Evolutionary conservation across 1,284 basidiomycete species (phyloP).

Genomic region (Austroboletus sp.): DNA sequence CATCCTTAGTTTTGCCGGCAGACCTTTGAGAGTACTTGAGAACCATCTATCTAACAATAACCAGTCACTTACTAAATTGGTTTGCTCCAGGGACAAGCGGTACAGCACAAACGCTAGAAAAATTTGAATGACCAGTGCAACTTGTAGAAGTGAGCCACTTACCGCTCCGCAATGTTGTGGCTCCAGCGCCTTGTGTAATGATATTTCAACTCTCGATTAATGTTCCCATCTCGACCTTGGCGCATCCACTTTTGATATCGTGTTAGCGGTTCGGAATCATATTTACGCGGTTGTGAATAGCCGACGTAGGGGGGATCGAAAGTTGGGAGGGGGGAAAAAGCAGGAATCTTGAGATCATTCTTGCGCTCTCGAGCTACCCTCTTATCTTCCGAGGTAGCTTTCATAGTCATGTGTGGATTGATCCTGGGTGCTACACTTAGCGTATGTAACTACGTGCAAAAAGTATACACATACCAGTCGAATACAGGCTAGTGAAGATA

Average conservation of each 20-base stretch:
- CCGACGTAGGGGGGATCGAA: constrained; percentile 35
- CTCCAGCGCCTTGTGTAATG: constrained; percentile 48
- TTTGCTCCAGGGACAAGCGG: constrained; percentile 44
- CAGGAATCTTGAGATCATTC: constrained; percentile 36
- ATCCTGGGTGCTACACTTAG: constrained; percentile 35
- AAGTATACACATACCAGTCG: constrained; percentile 45
- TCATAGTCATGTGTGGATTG: constrained; percentile 42
- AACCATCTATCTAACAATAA: neutral
- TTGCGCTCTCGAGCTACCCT: constrained; percentile 32
- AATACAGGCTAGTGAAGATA: constrained; percentile 45
- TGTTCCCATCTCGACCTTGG: constrained; percentile 19
- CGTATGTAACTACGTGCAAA: neutral
- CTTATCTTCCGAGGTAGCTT: constrained; percentile 30
- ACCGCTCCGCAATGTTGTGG: constrained; percentile 47
- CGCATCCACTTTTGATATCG: constrained; percentile 55
- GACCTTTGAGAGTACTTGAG: constrained; percentile 29
- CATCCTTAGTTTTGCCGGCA: constrained; percentile 37
- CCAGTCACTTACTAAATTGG: constrained; percentile 37
- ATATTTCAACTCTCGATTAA: constrained; percentile 30
- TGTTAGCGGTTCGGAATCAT: constrained; percentile 44
- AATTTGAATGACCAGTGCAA: constrained; percentile 1
- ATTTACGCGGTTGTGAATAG: constrained; percentile 40
- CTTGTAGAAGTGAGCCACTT: constrained; percentile 12
- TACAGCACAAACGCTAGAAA: constrained; percentile 41
- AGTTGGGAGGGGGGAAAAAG: constrained; percentile 36